Evolutionary conservation across 2,329 filamentous ascomycete species (phyloP), one percentile per base, ranked within the genome.

Genomic region (Aspergillus pseudotamarii): DNA sequence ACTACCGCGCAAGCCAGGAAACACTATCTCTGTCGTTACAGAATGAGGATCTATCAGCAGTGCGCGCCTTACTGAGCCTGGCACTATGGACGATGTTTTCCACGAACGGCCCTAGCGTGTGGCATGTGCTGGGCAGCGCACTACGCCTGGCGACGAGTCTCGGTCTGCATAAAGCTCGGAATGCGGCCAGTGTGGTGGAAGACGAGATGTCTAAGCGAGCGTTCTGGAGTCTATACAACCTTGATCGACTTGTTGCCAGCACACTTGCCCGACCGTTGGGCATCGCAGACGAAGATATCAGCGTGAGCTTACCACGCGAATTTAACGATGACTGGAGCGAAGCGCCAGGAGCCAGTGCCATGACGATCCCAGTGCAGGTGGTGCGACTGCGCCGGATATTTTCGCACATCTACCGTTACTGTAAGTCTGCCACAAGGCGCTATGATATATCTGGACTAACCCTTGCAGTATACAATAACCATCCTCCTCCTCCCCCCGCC

Each of bases 141-240:
- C 68, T 79, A 64, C 74, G 77, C 9, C 69, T 80, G 36, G 72
- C 78, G 1, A 77, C 72, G 10, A 79, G 78, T 57, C 66, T 80
- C 26, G 76, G 75, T 12, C 57, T 80, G 19, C 77, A 80, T 64
- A 78, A 78, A 55, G 63, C 66, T 19, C 71, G 73, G 28, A 68
- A 71, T 1, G 67, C 71, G 38, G 60, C 72, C 4, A 73, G 67
- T 57, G 32, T 73, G 50, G 56, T 73, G 9, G 78, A 79, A 53
- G 73, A 78, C 34, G 77, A 81, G 58, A 76, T 80, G 72, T 68
- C 74, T 2, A 80, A 79, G 60, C 76, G 79, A n/a, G 76, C 75
- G 1, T 81, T 81, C 62, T 81, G 79, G 79, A 79, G 77, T 67
- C 69, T 79, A 9, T 80, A 81, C 62, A 80, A 80, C n/a, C 71